Percentiles rank a stretch among this genome's conserved stretches.
Evolutionary conservation across 208 protist genomes (phyloP).

Genomic region (Porcisia hertigi): DNA sequence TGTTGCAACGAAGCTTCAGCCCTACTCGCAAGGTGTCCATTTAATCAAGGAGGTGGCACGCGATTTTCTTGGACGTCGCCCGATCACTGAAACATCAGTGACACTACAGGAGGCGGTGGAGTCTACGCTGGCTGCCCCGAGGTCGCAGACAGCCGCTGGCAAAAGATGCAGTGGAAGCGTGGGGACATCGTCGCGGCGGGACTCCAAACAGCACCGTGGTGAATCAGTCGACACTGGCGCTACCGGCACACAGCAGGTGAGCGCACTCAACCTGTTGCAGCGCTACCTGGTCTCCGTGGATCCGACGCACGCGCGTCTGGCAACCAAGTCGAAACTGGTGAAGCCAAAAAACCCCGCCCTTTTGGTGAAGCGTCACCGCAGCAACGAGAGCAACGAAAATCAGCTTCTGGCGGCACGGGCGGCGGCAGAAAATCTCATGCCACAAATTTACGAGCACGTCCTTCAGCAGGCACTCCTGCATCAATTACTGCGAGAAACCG

Average conservation of each 20-base stretch:
- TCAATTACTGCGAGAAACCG: constrained; percentile 25
- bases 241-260: constrained; percentile 11
- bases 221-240: background rate
- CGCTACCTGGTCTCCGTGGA: constrained; percentile 18
- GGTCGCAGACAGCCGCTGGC: background rate
- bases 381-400: background rate
- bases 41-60: constrained; percentile 26
- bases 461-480: constrained; percentile 31
- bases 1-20: constrained; percentile 10
- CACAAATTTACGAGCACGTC: constrained; percentile 32
- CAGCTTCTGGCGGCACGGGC: constrained; percentile 19
- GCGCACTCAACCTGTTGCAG: constrained; percentile 29
- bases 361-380: background rate
- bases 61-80: constrained; percentile 15
- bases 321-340: background rate
- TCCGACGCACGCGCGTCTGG: background rate
- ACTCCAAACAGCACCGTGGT: background rate
- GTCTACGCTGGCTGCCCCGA: constrained; percentile 18
- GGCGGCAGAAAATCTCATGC: constrained; percentile 17
- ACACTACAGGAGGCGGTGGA: constrained; percentile 27
- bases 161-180: background rate
- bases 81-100: constrained; percentile 19
- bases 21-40: constrained; percentile 25
- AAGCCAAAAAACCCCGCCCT: background rate
- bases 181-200: constrained; percentile 1